phyloP scores from a whole-genome alignment of 23 red algal species.

The Gracilaria domingensis region DNA sequence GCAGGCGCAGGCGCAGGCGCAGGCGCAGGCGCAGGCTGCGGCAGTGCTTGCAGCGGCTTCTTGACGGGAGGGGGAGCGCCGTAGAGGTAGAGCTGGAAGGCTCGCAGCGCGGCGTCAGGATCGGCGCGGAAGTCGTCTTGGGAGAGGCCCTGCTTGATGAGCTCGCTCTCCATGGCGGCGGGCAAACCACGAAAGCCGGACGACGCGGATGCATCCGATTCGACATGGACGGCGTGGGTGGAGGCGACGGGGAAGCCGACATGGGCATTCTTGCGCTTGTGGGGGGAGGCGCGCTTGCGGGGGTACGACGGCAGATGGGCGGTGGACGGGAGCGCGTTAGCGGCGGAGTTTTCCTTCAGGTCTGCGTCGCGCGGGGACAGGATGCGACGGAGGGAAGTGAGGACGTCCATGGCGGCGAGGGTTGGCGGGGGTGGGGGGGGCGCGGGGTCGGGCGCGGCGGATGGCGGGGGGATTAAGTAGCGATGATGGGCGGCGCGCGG shows the following conservation, averaged over 20 bases:
- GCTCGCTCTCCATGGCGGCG: slow-evolving; percentile 49
- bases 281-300: slow-evolving; percentile 24
- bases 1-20: background rate
- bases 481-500: background rate
- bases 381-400: slow-evolving; percentile 61
- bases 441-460: background rate
- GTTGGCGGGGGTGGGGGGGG: background rate
- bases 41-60: too few species aligned
- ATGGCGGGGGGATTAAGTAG: background rate
- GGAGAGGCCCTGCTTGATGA: slow-evolving; percentile 42
- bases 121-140: slow-evolving; percentile 47
- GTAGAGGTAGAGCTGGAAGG: slow-evolving; percentile 71
- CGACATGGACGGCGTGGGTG: slow-evolving; percentile 58
- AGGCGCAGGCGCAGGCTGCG: background rate
- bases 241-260: slow-evolving; percentile 70
- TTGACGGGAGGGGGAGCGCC: slow-evolving; percentile 48
- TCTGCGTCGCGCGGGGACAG: slow-evolving; percentile 50
- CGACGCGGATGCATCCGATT: slow-evolving; percentile 35
- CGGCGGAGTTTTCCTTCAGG: slow-evolving; percentile 25
- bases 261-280: slow-evolving; percentile 38
- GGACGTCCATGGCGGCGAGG: slow-evolving; percentile 41
- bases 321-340: slow-evolving; percentile 17
- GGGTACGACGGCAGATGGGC: background rate
- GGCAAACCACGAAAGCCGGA: slow-evolving; percentile 70
- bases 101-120: slow-evolving; percentile 63